Base-by-base conservation (phyloP, 495 filamentous ascomycete genomes). In the Umbilicaria muhlenbergii region DNA sequence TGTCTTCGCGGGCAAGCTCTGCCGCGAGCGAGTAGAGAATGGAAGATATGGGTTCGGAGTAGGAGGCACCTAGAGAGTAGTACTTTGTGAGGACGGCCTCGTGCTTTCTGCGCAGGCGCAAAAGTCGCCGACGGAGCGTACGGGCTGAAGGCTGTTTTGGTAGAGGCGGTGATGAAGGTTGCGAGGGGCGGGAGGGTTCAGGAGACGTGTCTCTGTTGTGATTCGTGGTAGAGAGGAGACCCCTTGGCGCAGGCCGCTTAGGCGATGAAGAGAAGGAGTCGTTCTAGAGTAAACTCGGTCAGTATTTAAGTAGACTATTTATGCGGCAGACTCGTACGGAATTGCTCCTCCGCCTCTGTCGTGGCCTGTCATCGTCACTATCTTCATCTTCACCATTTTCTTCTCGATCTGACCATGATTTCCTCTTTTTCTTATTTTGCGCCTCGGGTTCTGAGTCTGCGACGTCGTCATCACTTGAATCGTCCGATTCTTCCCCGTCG, bases 1-100 rank as follows among this genome's bases (percentile, higher is more conserved):
- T 96, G 54, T 96, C 89, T 66, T 98, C 91, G 34, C 86, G 80
- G 45, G 89, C 92, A 11, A 96, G 74, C 51, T 95, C 91, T 2
- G 87, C 94, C 14, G 88, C 91, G 5, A 98, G 70, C 2, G 86
- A 92, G 62, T 96, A 98, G 46, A 98, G 65, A 54, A 98, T 74
- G 1, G 85, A 87, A 0, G 86, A 93, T 45, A 96, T 84, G 19
- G 91, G 91, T 55, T 96, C 92, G 2, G 87, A 86, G 56, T 93
- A 94, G 16, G 87, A 89, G 11, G 85, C 78, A 36, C 91, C 91
- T 11, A 85, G 66, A 5, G 76, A 68, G 59, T 95, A 94, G 61
- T 98, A 98, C 37, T 68, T 67, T 13, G 78, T 70, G 33, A 96
- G 60, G 8, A 83, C 70, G 4, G 57, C 56, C 51, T 89, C 80